A percentile compares a stretch with the other conserved stretches of the same genome.
phyloP scores from a whole-genome alignment of 1,284 basidiomycete species.

The Grifola frondosa region DNA sequence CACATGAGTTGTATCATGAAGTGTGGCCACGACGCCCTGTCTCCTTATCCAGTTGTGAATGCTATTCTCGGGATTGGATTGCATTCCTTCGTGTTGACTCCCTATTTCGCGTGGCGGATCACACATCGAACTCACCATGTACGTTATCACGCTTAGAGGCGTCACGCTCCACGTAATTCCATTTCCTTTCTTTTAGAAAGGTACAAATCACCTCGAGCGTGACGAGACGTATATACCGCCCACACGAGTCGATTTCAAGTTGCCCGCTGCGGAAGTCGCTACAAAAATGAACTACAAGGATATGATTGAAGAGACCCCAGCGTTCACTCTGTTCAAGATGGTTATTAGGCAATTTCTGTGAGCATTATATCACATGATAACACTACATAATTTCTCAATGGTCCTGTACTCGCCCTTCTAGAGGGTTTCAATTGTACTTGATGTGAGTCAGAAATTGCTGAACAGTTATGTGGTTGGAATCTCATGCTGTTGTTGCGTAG shows the following conservation, averaged over 20 bases:
- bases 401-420: conserved; percentile 30
- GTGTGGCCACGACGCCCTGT: conserved; percentile 35
- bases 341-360: conserved; percentile 49
- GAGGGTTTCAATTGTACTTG: conserved; percentile 37
- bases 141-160: no score
- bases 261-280: conserved; percentile 30
- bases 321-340: conserved; percentile 53
- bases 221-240: conserved; percentile 38
- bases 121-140: conserved; percentile 46
- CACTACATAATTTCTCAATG: conserved; percentile 7
- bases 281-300: conserved; percentile 34
- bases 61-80: conserved; percentile 28
- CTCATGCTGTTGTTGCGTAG: conserved; percentile 10
- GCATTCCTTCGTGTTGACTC: conserved; percentile 45
- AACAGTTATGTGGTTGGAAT: background rate
- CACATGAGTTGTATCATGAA: conserved; percentile 4
- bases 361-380: conserved; percentile 10
- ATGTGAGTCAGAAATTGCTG: conserved; percentile 22
- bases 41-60: conserved; percentile 26
- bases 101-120: conserved; percentile 50
- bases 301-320: conserved; percentile 52
- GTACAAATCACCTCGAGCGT: conserved; percentile 32
- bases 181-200: conserved; percentile 24
- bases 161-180: background rate
- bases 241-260: conserved; percentile 29